Base-by-base conservation (phyloP, 495 filamentous ascomycete genomes). In the Aspergillus mulundensis region DNA sequence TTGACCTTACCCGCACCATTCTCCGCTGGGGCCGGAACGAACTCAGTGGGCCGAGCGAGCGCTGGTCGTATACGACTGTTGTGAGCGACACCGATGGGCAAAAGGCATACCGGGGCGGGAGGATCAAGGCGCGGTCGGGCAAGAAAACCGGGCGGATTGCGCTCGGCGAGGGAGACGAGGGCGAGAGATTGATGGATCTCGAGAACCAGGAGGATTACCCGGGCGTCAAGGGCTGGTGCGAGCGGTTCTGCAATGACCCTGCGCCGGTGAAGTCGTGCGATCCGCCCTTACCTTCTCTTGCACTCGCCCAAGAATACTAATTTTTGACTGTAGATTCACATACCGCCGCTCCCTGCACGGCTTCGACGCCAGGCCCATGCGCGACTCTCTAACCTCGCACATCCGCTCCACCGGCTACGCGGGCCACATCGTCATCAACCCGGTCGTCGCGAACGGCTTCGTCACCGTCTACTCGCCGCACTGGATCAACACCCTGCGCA, bases 381-480 rank as follows among this genome's bases (percentile, higher is more conserved):
- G 58, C 41, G 68, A 67, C 16, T 50, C 64, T 3, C 61, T 77
- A 0, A 65, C 59, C 23, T 71, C 73, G 7, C 70, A 76, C 12
- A 70, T 79, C 16, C 75, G 74, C 34, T 53, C 63, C 10, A 66
- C 71, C 20, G 76, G 76, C 54, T 79, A 79, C 61, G 66, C 59
- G 40, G 76, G 76, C 56, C 53, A 61, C 7, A 61, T 77, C 23
- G 28, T 19, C 40, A 59, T 74, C 48, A 45, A 30, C 0, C 56
- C 65, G 3, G 41, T 51, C 1, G 51, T 66, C 30, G 59, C 64
- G 20, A 64, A 75, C 57, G 38, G 58, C 19, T 62, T 61, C 1
- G 57, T 77, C 32, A 72, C 67, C 16, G 53, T 79, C 34, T 77
- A 76, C 58, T 79, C 76, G 2, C 72, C 75, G 16, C 76, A 77